Base-by-base conservation (phyloP, 306 rosid genomes). In the Heteromeles arbutifolia region DNA sequence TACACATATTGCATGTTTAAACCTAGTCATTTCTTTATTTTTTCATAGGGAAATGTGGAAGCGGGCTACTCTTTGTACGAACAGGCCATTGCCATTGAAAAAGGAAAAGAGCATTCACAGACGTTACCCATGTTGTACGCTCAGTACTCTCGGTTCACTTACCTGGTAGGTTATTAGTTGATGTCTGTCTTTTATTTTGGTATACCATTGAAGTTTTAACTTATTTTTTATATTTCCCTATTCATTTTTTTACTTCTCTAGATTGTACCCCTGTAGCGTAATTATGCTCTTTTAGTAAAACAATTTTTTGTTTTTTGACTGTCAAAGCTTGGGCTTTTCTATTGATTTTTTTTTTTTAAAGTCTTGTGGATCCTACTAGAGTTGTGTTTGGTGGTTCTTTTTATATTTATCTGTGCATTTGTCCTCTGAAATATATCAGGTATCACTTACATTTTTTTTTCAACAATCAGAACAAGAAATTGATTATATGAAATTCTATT, bases 91-190 rank as follows among this genome's bases (percentile, higher is more conserved):
- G 98, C 99, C 66, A 90, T 96, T 75, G 99, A 96, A 73, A 92
- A 90, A 75, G 99, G 98, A 77, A 96, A 96, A 82, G 99, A 96
- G 75, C 97, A 92, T 82, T 96, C 97, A 25, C 98, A 87, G 80
- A 81, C 88, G 9, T 85, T 96, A 75, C 90, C 98, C 0, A 80
- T 96, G 91, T 68, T 96, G 79, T 89, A 83, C 78, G 97, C 96
- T 53, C 99, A 96, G 80, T 92, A 85, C 79, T 88, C 99, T 65
- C 90, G 96, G 65, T 96, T 96, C 84, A 84, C 88, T 26, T 84
- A 86, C 84, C 81, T 96, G 99, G 99, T 96, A 89, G 24, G 80
- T 25, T 62, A 34, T 61, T 14, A 74, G 37, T 29, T 29, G 11
- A 22, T 78, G 11, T 26, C 44, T 24, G 26, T 48, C 41, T 32